phyloP scores from a whole-genome alignment of 1,139 yeast genomes.

The Pichia sp. region DNA sequence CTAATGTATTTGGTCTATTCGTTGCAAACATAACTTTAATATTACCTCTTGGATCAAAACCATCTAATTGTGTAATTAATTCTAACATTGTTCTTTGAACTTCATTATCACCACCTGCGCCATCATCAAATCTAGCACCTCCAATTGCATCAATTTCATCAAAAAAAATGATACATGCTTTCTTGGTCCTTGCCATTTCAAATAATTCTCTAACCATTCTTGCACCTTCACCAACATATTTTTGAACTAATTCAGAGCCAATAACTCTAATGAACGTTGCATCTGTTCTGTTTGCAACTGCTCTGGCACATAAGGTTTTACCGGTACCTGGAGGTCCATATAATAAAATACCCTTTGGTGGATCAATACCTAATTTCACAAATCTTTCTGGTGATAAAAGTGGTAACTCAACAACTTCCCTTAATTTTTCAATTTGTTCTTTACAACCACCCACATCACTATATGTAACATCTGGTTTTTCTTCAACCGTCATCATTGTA shows the following conservation, averaged over 20 bases:
- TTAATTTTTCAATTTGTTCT: slow-evolving; percentile 92
- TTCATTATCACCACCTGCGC: slow-evolving; percentile 99
- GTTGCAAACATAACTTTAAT: slow-evolving; percentile 99
- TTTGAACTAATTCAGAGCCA: slow-evolving; percentile 96
- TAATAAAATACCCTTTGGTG: slow-evolving; percentile 92
- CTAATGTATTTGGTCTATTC: slow-evolving; percentile 94
- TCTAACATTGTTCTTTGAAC: slow-evolving; percentile 99
- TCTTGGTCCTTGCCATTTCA: slow-evolving; percentile 97
- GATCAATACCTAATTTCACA: slow-evolving; percentile 94
- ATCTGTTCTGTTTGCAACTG: slow-evolving; percentile 97
- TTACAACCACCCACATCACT: slow-evolving; percentile 97
- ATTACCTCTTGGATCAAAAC: slow-evolving; percentile 97
- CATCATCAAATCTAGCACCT: slow-evolving; percentile 97
- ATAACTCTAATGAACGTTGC: slow-evolving; percentile 97
- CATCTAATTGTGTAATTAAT: slow-evolving; percentile 92
- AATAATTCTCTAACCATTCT: slow-evolving; percentile 97
- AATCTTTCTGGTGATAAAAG: slow-evolving; percentile 91
- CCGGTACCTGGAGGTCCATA: slow-evolving; percentile 99
- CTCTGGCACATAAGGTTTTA: slow-evolving; percentile 94
- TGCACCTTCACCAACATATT: slow-evolving; percentile 99
- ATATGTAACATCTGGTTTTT: slow-evolving; percentile 88
- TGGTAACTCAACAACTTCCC: slow-evolving; percentile 97
- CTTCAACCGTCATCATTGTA: slow-evolving; percentile 99
- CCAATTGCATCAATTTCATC: slow-evolving; percentile 99
- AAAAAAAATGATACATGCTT: slow-evolving; percentile 92